Evolutionary conservation across 306 rosid genomes (phyloP), one percentile per base, ranked within the genome.

Genomic region (Nissolia schottii): DNA sequence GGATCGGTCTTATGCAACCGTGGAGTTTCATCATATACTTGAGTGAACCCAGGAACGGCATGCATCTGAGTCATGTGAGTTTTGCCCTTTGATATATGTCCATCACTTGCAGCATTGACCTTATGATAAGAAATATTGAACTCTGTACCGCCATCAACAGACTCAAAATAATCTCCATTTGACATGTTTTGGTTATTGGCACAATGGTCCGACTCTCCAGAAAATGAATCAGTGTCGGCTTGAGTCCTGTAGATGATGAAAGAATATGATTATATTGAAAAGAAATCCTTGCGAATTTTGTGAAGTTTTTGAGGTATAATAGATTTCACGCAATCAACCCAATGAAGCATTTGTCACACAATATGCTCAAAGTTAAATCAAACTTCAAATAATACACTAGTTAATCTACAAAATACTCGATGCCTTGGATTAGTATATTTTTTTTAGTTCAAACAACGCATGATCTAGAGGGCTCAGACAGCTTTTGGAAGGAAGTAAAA

Each of bases 201-300:
- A 22, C 80, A 88, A 86, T 56, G 84, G 62, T 82, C 92, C 4
- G 86, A 83, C 70, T 80, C 92, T 41, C 79, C 95, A 1, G 90
- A 91, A 18, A 78, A 53, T 16, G 99, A 89, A 73, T 82, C 87
- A 38, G 88, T 83, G 58, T 83, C 95, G 55, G 73, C 97, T 2
- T 90, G 95, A 72, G 91, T 85, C 99, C 99, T 94, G 70, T 43
- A 50, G 54, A 70, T 18, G 29, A 78, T 43, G 50, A 83, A 80
- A 48, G 71, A 83, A 54, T 22, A 69, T 16, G 60, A 67, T 51
- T 66, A 67, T 18, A 55, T 34, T 53, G 22, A 45, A 45, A 1
- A 45, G 15, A 45, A n/a, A n/a, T 31, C 60, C 23, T 29, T 5
- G 27, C 61, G 35, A 56, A 1, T 35, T 43, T 4, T 16, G n/a